phyloP scores from a whole-genome alignment of 257 asterid genomes.

The Solanum pimpinellifolium region DNA sequence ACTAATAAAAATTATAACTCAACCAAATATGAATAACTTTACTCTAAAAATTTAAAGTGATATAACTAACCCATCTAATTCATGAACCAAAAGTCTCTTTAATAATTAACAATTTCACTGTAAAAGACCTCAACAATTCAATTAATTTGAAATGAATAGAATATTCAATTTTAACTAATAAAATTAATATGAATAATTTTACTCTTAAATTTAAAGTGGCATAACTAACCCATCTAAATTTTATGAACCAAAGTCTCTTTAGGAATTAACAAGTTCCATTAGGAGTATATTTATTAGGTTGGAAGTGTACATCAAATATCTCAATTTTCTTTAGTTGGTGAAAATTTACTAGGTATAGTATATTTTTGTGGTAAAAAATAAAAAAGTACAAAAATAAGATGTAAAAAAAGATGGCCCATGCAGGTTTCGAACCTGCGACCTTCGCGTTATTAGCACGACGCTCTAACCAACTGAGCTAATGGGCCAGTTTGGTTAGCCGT shows the following conservation, averaged over 20 bases:
- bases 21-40: neutral
- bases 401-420: neutral
- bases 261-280: neutral
- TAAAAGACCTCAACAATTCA: too few relatives aligned
- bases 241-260: too few relatives aligned
- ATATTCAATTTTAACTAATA: neutral
- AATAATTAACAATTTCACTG: neutral
- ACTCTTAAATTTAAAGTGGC: neutral
- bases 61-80: too few relatives aligned
- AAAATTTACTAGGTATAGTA: neutral
- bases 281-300: neutral
- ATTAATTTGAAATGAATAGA: too few relatives aligned
- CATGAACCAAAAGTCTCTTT: too few relatives aligned
- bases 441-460: conserved; percentile 30
- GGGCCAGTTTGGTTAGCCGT: neutral
- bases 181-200: neutral
- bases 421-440: conserved; percentile 20
- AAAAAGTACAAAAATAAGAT: too few relatives aligned
- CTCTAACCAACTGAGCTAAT: conserved; percentile 28
- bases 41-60: neutral
- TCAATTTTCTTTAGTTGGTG: neutral
- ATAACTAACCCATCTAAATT: too few relatives aligned
- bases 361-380: neutral
- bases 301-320: neutral
- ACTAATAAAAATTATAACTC: neutral